These are phyloP conservation scores for Chlorella vulgaris DNA, from an alignment of 139 green algal genomes.

Conservation along the genomic window DNA sequence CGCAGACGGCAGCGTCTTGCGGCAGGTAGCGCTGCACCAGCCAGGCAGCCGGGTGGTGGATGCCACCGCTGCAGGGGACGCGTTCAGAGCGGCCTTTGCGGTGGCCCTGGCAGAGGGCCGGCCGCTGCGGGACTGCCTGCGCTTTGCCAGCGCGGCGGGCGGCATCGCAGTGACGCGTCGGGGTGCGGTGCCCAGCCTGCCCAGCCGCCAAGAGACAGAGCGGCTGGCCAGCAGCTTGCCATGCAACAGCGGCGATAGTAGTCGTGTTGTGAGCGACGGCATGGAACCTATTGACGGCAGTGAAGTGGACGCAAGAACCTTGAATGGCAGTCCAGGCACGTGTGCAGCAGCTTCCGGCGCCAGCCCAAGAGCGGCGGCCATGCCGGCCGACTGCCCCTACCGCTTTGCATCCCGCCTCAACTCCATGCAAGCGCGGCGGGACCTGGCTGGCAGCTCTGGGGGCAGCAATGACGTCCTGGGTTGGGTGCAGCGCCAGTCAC, in stretches of 20 bases:
- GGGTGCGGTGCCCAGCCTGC: slow-evolving; percentile 63
- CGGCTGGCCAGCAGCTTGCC: slow-evolving; percentile 30
- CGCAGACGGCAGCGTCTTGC: slow-evolving; percentile 11
- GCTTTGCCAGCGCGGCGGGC: slow-evolving; percentile 55
- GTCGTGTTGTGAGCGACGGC: too few relatives aligned
- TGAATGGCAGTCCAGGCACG: background rate
- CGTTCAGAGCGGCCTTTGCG: slow-evolving; percentile 71
- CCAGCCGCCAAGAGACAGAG: slow-evolving; percentile 50
- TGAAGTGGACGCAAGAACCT: too few relatives aligned
- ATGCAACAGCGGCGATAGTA: background rate
- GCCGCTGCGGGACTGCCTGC: slow-evolving; percentile 39
- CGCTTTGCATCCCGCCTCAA: slow-evolving; percentile 67
- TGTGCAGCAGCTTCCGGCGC: background rate
- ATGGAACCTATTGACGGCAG: too few relatives aligned
- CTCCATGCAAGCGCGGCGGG: slow-evolving; percentile 60
- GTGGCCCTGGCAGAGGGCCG: slow-evolving; percentile 60
- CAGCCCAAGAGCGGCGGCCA: background rate
- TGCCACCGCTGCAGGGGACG: slow-evolving; percentile 65
- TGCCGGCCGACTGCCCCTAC: slow-evolving; percentile 29
- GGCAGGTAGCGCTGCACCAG: slow-evolving; percentile 42
- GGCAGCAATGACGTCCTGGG: slow-evolving; percentile 35
- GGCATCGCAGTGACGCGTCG: slow-evolving; percentile 52
- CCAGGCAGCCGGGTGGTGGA: slow-evolving; percentile 54
- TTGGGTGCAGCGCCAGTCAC: slow-evolving; percentile 55
- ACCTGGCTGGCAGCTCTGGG: slow-evolving; percentile 40